Evolutionary conservation across 2,329 filamentous ascomycete species (phyloP), one percentile per base, ranked within the genome.

Genomic region (Hypocrella siamensis): DNA sequence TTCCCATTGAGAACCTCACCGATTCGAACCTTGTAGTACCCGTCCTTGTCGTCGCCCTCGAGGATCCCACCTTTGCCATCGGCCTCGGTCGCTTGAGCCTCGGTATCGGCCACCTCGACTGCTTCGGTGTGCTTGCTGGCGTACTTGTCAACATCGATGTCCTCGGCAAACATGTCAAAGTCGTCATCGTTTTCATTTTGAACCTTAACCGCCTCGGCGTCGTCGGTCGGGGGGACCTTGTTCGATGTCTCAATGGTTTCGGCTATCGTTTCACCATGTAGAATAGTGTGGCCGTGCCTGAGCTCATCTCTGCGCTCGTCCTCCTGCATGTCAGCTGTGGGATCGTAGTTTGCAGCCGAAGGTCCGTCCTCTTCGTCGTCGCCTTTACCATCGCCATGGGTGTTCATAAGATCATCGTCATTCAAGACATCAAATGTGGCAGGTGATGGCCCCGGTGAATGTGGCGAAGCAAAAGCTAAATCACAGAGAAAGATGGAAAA

Each of bases 21-120:
- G 26, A 85, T 75, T 35, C 92, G 84, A 35, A 94, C 77, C 55
- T 90, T 92, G 64, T 96, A 98, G 52, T 96, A 96, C 5, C 88
- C 90, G 47, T 98, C 85, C 32, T 79, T 75, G 49, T 96, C 90
- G 48, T 93, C 86, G 37, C 93, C 88, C 47, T 96, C 88, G 32
- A 94, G 70, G 53, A 88, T 81, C 39, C 78, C 82, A 39, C 75
- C 75, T 52, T 58, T 81, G 57, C 74, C 77, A 41, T 73, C 70
- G 52, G 53, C 78, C 58, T 54, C 75, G 59, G 42, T 61, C 9
- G 61, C 60, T 28, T 43, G 41, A 6, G 65, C 60, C 19, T 63
- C 62, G 17, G 51, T 52, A 27, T 59, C 52, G 17, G 54, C 49
- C 7, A 52, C 44, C 16, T 46, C 47, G 33, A 45, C 55, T 2